phyloP scores from a whole-genome alignment of 2,329 filamentous ascomycete genomes.

The Cercospora brassicicola region DNA sequence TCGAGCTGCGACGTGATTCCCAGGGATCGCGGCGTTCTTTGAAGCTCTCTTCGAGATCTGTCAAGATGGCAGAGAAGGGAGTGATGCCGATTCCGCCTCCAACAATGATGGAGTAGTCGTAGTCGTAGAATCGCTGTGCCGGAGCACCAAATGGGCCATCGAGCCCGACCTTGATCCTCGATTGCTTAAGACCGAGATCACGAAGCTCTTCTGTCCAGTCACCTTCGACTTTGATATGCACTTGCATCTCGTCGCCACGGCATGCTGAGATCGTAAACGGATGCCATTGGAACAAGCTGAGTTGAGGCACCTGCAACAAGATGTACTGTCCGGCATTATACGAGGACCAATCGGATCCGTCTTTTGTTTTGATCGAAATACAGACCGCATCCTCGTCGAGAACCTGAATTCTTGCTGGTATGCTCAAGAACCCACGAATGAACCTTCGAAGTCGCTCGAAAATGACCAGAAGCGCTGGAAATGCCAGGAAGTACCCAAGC shows the following conservation, averaged over 20 bases:
- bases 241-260: conserved; percentile 52
- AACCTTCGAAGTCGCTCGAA: conserved; percentile 52
- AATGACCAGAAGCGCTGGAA: conserved; percentile 55
- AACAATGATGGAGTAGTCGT: conserved; percentile 57
- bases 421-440: conserved; percentile 50
- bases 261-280: conserved; percentile 61
- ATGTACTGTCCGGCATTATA: conserved; percentile 61
- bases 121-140: conserved; percentile 60
- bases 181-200: conserved; percentile 42
- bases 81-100: conserved; percentile 61
- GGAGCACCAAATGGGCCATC: conserved; percentile 61
- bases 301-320: conserved; percentile 55
- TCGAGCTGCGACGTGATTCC: conserved; percentile 15
- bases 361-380: conserved; percentile 52
- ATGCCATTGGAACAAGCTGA: conserved; percentile 60
- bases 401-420: conserved; percentile 52
- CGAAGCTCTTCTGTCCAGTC: conserved; percentile 56
- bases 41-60: conserved; percentile 51
- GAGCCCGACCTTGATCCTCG: conserved; percentile 53
- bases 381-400: conserved; percentile 57
- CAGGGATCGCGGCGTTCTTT: conserved; percentile 29
- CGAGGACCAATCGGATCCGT: conserved; percentile 52
- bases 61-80: conserved; percentile 58
- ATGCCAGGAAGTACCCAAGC: conserved; percentile 58
- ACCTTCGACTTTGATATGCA: conserved; percentile 61